phyloP scores from a whole-genome alignment of 2,329 filamentous ascomycete genomes.

The Neocucurbitaria cava region DNA sequence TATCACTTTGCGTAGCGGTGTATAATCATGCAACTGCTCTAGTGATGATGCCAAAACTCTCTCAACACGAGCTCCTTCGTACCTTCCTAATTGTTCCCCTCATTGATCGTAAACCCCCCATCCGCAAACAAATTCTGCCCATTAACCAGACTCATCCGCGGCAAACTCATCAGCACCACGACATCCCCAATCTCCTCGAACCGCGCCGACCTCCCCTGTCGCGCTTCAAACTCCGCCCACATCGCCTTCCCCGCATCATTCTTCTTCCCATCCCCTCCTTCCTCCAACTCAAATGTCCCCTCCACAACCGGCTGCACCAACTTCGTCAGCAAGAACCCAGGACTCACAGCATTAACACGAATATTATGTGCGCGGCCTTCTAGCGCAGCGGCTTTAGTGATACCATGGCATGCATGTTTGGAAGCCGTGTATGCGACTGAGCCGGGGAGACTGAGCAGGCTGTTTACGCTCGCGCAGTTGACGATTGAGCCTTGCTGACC shows the following conservation, averaged over 20 bases:
- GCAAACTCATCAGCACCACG: conserved; percentile 19
- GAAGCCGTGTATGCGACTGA: conserved; percentile 28
- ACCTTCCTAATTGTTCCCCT: background rate
- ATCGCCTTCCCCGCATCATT: conserved; percentile 1
- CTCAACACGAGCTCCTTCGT: too few relatives aligned
- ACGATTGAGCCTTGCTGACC: conserved; percentile 21
- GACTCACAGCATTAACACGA: conserved; percentile 17
- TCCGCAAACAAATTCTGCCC: conserved; percentile 19
- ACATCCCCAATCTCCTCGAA: conserved; percentile 24
- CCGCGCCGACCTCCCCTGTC: conserved; percentile 14
- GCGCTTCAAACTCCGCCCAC: conserved; percentile 10
- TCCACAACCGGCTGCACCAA: conserved; percentile 5
- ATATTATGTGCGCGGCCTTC: conserved; percentile 23
- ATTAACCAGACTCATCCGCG: conserved; percentile 23
- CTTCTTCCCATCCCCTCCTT: too few relatives aligned
- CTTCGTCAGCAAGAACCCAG: conserved; percentile 15
- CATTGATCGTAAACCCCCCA: conserved; percentile 18
- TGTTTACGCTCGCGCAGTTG: conserved; percentile 23
- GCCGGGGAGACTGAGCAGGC: conserved; percentile 11
- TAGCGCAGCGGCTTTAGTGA: conserved; percentile 36
- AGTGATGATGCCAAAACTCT: too few relatives aligned
- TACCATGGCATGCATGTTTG: conserved; percentile 43
- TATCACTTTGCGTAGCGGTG: too few relatives aligned
- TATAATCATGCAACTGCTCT: too few relatives aligned
- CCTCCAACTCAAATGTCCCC: background rate